Evolutionary conservation across 2,329 filamentous ascomycete genomes (phyloP).

Genomic region (Rhinocladiella similis): DNA sequence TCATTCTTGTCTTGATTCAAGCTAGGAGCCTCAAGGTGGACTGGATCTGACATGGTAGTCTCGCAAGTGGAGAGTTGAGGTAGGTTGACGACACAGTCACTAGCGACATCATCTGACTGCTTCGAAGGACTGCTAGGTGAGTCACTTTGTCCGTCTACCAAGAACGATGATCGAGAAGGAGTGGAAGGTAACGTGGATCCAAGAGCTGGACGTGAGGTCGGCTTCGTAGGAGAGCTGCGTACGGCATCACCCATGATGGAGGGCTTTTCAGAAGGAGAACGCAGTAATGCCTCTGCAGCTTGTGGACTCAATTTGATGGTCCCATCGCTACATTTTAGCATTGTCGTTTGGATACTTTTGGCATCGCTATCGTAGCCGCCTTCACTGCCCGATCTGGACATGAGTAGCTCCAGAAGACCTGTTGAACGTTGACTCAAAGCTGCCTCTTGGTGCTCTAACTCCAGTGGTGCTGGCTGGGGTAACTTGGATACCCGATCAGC

Average conservation of each 20-base stretch:
- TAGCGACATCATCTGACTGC: conserved; percentile 8
- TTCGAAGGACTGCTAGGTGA: conserved; percentile 13
- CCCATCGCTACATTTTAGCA: conserved; percentile 18
- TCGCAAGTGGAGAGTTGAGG: neutral
- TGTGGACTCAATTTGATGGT: conserved; percentile 16
- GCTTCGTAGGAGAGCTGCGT: neutral
- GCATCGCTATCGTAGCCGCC: conserved; percentile 31
- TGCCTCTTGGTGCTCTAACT: conserved; percentile 3
- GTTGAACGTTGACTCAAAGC: conserved; percentile 21
- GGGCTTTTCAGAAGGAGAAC: neutral
- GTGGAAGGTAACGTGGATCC: neutral
- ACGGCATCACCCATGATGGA: neutral
- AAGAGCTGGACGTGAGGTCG: neutral
- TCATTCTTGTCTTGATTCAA: neutral
- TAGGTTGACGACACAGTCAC: conserved; percentile 15
- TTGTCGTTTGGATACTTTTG: conserved; percentile 26
- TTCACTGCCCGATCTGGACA: conserved; percentile 24
- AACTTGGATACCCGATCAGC: neutral
- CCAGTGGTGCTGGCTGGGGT: neutral
- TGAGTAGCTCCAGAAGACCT: conserved; percentile 26
- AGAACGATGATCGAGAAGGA: conserved; percentile 7
- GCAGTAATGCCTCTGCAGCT: neutral
- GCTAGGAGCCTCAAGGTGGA: neutral
- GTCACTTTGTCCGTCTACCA: conserved; percentile 9
- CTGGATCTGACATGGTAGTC: too few relatives aligned